Base-by-base conservation (phyloP, 129 eudicot genomes). In the Lonicera japonica region DNA sequence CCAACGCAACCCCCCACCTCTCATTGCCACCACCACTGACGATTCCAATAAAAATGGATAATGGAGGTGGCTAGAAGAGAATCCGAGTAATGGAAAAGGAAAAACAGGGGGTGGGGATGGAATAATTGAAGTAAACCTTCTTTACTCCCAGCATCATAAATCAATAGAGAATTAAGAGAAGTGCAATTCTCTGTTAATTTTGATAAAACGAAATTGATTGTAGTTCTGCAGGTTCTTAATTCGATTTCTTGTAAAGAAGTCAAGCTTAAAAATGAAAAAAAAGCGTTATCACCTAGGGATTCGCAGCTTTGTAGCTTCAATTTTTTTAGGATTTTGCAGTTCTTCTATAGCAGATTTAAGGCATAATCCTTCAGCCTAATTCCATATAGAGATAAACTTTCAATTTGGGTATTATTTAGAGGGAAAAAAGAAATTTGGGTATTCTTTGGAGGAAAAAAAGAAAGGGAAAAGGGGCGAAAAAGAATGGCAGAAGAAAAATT, bases 101-200 rank as follows among this genome's bases (percentile, higher is more conserved):
- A n/a, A n/a, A n/a, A n/a, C n/a, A n/a, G n/a, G n/a, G n/a, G n/a
- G n/a, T n/a, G n/a, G n/a, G n/a, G n/a, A n/a, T n/a, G n/a, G n/a
- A n/a, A n/a, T n/a, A 89, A 89, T 25, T 75, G 85, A 16, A 80
- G 86, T 54, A 89, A 64, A 1, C 90, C 78, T 14, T 80, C 86
- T 48, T 61, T 74, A 21, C 77, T 70, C 4, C 86, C 95, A 7
- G 95, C 97, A 51, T 89, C 97, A 56, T 85, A 70, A 47, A 89
- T 72, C 56, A 85, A 57, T 50, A 89, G 45, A 5, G 90, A 77
- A 23, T 9, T 18, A 43, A 89, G 70, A 21, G 72, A 56, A 21
- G 24, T 46, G 19, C 68, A 80, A 54, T 58, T 73, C 46, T 75
- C 88, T 1, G 79, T 78, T 40, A 89, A 64, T 34, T 68, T 75